Conservation (phyloP, 257 asterid species). For the Solanum ossicruentum region DNA sequence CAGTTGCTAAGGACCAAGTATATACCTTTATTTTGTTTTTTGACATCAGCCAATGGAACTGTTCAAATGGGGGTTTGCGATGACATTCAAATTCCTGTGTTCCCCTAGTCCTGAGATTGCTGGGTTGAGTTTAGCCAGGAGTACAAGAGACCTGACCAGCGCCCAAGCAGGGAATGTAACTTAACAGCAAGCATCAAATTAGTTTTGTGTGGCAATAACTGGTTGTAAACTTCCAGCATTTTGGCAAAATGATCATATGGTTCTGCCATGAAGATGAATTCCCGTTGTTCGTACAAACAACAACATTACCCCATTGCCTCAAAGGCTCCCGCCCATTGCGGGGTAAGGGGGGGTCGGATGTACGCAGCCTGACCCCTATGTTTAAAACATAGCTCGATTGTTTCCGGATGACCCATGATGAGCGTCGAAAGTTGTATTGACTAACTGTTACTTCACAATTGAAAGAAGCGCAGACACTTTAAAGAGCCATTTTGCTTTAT, state of each 20-base stretch:
- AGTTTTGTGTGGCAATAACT: neutral
- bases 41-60: neutral
- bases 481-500: too few species aligned
- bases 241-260: neutral
- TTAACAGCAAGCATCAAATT: neutral
- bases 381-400: too few species aligned
- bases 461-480: too few species aligned
- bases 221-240: neutral
- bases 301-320: too few species aligned
- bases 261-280: neutral
- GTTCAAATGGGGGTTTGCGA: neutral
- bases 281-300: neutral
- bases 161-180: neutral
- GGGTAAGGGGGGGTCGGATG: too few species aligned
- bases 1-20: neutral
- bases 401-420: too few species aligned
- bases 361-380: too few species aligned
- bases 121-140: neutral
- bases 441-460: too few species aligned
- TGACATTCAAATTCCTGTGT: neutral
- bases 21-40: neutral
- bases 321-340: too few species aligned
- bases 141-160: neutral
- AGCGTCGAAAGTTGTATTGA: too few species aligned
- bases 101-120: neutral